Evolutionary conservation across 2,329 filamentous ascomycete genomes (phyloP).

Genomic region (Venturia carpophila): DNA sequence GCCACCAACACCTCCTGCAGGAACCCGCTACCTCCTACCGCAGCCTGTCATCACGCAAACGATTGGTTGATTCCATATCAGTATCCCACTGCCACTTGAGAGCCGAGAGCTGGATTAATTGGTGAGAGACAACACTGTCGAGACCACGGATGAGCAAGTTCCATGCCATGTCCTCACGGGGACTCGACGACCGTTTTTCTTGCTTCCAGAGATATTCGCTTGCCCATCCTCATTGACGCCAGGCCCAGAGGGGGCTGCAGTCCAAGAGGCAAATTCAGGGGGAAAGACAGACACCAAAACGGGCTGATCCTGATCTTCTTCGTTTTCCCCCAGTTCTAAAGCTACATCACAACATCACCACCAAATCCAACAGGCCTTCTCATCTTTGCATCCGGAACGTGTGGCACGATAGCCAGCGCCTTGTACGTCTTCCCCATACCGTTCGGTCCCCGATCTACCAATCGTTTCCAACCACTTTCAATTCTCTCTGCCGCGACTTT

Average conservation of each 20-base stretch:
- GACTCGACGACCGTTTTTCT: not conserved
- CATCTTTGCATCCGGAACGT: slow-evolving; percentile 50
- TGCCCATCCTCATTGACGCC: not conserved
- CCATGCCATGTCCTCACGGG: not conserved
- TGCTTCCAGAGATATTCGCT: not conserved
- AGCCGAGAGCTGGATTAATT: not conserved
- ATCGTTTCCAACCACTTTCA: slow-evolving; percentile 66
- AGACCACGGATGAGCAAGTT: not conserved
- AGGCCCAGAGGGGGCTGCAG: not conserved
- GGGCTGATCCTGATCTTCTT: not conserved
- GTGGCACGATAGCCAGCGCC: slow-evolving; percentile 77
- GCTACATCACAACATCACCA: slow-evolving; percentile 45
- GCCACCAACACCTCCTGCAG: not conserved
- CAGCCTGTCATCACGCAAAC: not conserved
- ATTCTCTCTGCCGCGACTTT: slow-evolving; percentile 51
- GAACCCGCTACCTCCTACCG: not conserved
- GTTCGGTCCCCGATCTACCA: slow-evolving; percentile 72
- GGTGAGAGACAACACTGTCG: not conserved
- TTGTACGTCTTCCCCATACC: slow-evolving; percentile 97
- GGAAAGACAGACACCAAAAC: not conserved
- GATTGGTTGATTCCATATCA: not conserved
- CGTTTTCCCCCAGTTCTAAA: not conserved
- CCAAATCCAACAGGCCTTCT: slow-evolving; percentile 88
- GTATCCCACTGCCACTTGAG: not conserved
- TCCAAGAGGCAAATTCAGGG: not conserved